These are phyloP conservation scores for Kwoniella sp. DNA, from an alignment of 768 basidiomycete genomes.

Conservation along the genomic window DNA sequence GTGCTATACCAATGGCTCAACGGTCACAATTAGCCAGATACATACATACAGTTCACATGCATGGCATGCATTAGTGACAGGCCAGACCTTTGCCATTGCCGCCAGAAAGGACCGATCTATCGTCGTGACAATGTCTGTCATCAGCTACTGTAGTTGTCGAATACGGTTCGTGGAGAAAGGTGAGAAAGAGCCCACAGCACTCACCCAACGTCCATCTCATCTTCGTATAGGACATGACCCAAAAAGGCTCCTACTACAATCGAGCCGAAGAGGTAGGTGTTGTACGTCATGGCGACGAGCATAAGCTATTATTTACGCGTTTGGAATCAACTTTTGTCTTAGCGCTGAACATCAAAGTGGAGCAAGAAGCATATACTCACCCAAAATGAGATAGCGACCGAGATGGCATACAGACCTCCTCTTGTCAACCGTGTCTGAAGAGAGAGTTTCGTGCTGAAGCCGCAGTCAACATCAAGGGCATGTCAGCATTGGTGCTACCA, in stretches of 20 bases:
- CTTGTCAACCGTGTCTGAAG: slow-evolving; percentile 28
- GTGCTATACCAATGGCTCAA: too few relatives aligned
- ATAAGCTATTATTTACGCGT: slow-evolving; percentile 58
- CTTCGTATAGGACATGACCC: slow-evolving; percentile 78
- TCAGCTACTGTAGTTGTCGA: too few relatives aligned
- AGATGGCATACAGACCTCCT: slow-evolving; percentile 67
- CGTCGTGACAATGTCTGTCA: too few relatives aligned
- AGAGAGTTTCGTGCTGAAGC: slow-evolving; percentile 20
- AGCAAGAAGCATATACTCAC: slow-evolving; percentile 27
- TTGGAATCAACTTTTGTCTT: neutral
- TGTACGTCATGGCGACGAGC: slow-evolving; percentile 97
- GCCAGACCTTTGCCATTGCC: slow-evolving; percentile 68
- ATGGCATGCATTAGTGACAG: slow-evolving; percentile 64
- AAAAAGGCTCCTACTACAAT: slow-evolving; percentile 78
- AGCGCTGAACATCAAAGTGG: neutral
- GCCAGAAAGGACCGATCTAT: slow-evolving; percentile 60
- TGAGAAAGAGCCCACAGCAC: too few relatives aligned
- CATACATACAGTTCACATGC: neutral
- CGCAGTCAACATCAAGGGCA: too few relatives aligned
- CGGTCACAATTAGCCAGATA: too few relatives aligned
- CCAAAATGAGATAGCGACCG: slow-evolving; percentile 62
- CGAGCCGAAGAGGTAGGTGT: slow-evolving; percentile 82
- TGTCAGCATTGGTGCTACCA: too few relatives aligned
- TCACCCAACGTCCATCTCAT: slow-evolving; percentile 65
- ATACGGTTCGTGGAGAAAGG: too few relatives aligned